phyloP scores from a whole-genome alignment of 225 moss, liverwort and hornwort genomes.

The Anthoceros angustus region DNA sequence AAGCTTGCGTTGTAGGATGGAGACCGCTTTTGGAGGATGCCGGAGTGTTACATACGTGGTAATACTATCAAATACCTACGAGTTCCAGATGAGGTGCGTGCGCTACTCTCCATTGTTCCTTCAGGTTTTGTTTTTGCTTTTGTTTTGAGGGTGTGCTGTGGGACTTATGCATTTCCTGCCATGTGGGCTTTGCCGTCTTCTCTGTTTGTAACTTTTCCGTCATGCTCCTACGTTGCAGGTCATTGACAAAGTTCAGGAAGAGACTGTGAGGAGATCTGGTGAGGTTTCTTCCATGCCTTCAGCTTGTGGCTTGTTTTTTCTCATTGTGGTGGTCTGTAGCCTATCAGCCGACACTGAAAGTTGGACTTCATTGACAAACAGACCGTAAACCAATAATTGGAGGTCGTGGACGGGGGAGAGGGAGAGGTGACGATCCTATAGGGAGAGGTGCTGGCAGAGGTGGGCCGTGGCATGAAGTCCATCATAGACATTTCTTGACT shows the following conservation, averaged over 20 bases:
- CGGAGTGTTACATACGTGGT: constrained; percentile 90
- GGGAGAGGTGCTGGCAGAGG: constrained; percentile 38
- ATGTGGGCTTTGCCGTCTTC: neutral
- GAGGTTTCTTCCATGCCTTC: neutral
- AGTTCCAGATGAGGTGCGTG: constrained; percentile 71
- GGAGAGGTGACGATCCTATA: constrained; percentile 69
- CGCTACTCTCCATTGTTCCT: neutral
- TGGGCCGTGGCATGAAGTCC: too few species aligned
- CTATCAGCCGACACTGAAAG: too few species aligned
- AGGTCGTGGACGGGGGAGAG: constrained; percentile 61
- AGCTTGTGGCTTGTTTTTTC: neutral
- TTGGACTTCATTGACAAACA: constrained; percentile 6
- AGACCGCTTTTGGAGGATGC: constrained; percentile 96
- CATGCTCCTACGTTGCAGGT: constrained; percentile 29
- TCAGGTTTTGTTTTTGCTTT: neutral
- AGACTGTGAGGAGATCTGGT: constrained; percentile 80
- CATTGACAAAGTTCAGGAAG: constrained; percentile 91
- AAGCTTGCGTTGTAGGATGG: constrained; percentile 53
- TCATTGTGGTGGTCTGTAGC: neutral
- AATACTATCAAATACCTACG: constrained; percentile 90
- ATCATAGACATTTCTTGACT: too few species aligned
- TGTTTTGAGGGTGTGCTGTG: neutral
- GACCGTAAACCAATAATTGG: constrained; percentile 61
- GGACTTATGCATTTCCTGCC: neutral
- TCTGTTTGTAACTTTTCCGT: neutral